Evolutionary conservation across 2,329 filamentous ascomycete species (phyloP).

Genomic region (Lecanosticta acicola): DNA sequence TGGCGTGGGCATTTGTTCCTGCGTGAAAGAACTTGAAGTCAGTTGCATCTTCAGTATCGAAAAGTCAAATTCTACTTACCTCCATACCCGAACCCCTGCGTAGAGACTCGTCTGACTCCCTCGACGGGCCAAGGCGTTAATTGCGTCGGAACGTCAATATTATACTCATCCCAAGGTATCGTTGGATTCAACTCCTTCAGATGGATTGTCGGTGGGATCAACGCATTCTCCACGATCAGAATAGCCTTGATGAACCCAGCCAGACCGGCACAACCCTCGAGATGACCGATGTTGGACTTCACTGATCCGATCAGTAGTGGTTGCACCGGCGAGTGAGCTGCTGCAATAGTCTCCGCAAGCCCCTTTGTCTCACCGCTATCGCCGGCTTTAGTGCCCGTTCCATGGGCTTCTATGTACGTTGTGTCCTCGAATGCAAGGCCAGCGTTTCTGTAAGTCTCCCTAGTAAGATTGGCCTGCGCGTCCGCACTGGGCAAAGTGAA

Average conservation of each 20-base stretch:
- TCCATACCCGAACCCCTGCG: slow-evolving; percentile 27
- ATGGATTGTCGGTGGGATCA: slow-evolving; percentile 23
- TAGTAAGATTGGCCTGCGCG: slow-evolving; percentile 15
- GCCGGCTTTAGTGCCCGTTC: slow-evolving; percentile 23
- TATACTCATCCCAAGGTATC: slow-evolving; percentile 25
- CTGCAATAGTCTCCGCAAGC: slow-evolving; percentile 9
- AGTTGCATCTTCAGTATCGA: no score
- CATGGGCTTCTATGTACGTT: slow-evolving; percentile 20
- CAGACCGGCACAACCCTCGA: slow-evolving; percentile 10
- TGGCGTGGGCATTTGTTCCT: slow-evolving; percentile 29
- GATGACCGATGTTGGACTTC: slow-evolving; percentile 16
- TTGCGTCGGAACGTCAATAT: slow-evolving; percentile 16
- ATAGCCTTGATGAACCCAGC: slow-evolving; percentile 11
- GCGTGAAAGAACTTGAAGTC: no score
- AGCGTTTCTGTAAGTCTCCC: slow-evolving; percentile 11
- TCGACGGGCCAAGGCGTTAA: slow-evolving; percentile 28
- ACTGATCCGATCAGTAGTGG: slow-evolving; percentile 1
- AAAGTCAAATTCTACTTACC: no score
- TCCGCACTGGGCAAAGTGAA: slow-evolving; percentile 15
- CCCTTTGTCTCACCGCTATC: slow-evolving; percentile 18
- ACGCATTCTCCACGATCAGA: slow-evolving; percentile 20
- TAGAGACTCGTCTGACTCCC: slow-evolving; percentile 10
- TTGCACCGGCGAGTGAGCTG: background rate
- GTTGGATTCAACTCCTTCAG: slow-evolving; percentile 22
- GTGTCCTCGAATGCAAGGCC: slow-evolving; percentile 17